A percentile compares a stretch with the other conserved stretches of the same genome.
Evolutionary conservation across 169 alveolate species (phyloP).

Genomic region (Eimeria maxima): DNA sequence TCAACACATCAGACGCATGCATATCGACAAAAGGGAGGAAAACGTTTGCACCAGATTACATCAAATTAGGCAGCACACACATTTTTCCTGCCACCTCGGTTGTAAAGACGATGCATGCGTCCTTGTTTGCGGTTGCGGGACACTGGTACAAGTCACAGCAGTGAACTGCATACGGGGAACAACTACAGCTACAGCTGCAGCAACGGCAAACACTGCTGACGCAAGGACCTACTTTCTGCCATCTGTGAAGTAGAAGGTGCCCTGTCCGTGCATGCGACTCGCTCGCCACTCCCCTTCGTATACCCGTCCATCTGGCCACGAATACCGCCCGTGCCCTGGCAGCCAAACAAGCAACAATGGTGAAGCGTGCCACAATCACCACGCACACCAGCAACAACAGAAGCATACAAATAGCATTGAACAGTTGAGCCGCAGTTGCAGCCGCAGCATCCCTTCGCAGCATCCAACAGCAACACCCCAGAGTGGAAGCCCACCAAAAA

Average conservation of each 20-base stretch:
- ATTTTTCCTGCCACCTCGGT: not conserved
- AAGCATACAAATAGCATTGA: not conserved
- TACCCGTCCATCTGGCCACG: constrained; percentile 89
- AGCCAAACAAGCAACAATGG: not conserved
- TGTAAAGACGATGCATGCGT: not conserved
- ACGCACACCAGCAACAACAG: not conserved
- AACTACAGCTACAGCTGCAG: not conserved
- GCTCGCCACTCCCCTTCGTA: constrained; percentile 90
- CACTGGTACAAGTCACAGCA: not conserved
- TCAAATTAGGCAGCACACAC: not conserved
- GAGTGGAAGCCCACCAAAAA: not conserved
- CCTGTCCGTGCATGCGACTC: constrained; percentile 89
- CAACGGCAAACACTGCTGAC: not conserved
- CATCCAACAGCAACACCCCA: not conserved
- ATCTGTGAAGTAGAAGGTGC: constrained; percentile 86
- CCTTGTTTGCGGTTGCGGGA: not conserved
- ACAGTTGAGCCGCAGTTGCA: not conserved
- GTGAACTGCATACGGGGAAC: not conserved
- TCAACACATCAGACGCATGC: not conserved
- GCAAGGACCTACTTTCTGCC: constrained; percentile 84
- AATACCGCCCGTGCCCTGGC: constrained; percentile 89
- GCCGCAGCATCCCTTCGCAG: not conserved
- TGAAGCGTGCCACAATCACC: not conserved
- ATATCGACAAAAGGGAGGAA: not conserved
- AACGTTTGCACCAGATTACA: not conserved